Evolutionary conservation across 345 rosid genomes (phyloP).

Genomic region (Ceriops zippeliana): DNA sequence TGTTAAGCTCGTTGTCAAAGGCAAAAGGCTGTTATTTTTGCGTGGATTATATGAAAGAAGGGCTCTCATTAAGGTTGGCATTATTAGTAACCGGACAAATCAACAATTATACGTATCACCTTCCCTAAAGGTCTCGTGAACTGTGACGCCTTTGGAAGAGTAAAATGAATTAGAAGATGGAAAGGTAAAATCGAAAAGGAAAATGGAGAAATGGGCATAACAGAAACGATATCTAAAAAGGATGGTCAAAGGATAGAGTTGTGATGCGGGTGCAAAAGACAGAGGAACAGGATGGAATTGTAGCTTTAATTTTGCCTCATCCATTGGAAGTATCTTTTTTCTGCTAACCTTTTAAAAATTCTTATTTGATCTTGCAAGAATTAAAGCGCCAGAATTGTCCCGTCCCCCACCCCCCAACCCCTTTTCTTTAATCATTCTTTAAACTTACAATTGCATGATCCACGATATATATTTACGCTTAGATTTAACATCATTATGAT

Average conservation of each 20-base stretch:
- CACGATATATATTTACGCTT: too few relatives aligned
- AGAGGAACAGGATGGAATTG: not conserved
- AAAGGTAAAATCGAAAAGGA: too few relatives aligned
- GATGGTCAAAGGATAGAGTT: slow-evolving; percentile 1
- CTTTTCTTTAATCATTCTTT: too few relatives aligned
- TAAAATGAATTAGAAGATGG: too few relatives aligned
- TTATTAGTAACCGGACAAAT: too few relatives aligned
- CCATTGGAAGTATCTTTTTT: slow-evolving; percentile 10
- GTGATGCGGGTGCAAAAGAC: slow-evolving; percentile 7
- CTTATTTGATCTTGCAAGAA: not conserved
- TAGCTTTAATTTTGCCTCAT: not conserved
- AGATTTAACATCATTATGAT: too few relatives aligned
- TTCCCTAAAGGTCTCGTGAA: too few relatives aligned
- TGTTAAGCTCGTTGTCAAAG: not conserved
- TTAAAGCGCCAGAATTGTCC: not conserved
- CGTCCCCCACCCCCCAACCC: too few relatives aligned
- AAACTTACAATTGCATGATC: too few relatives aligned
- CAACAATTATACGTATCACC: too few relatives aligned
- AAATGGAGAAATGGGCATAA: not conserved
- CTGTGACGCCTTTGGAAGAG: too few relatives aligned
- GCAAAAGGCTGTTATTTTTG: not conserved
- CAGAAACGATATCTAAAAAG: not conserved
- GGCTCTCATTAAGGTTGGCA: not conserved
- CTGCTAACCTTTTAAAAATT: not conserved
- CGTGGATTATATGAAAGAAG: not conserved